Base-by-base conservation (phyloP, 352 stramenopile genomes). In the Phytopythium kandeliae region DNA sequence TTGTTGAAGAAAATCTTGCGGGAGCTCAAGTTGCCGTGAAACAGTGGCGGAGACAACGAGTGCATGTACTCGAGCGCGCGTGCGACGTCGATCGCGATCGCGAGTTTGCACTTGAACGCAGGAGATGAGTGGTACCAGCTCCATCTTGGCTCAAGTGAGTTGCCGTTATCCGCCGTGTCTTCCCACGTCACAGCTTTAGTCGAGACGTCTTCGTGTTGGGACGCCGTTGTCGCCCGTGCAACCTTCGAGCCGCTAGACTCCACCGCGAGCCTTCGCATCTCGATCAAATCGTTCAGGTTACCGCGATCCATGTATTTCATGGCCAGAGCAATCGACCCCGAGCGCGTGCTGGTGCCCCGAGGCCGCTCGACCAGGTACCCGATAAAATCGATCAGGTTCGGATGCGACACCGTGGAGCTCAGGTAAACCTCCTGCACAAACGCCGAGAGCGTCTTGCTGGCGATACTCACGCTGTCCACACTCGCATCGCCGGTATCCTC, bases 21-120 rank as follows among this genome's bases (percentile, higher is more conserved):
- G 1, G 71, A 72, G 25, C 71, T 75, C 16, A 85, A 48, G 28
- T 76, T 73, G 24, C 66, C 62, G 36, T 85, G 67, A 25, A 76
- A 64, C 2, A 79, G 48, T 35, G 64, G 54, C 22, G 52, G 65
- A 0, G 58, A 58, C 33, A 76, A 61, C 17, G 69, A 74, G 35
- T 85, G 73, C 42, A 85, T 35, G n/a, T 85, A 78, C 24, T 68
- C 54, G 11, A 81, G 54, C 2, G 60, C 70, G 3, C 67, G 51
- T 1, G 66, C 63, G 3, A 82, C 59, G 15, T 79, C 67, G 15
- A 71, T 63, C 2, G 60, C 62, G 17, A 85, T 65, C 16, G 60
- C 55, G 24, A 80, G 53, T 40, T 79, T 79, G 46, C 63, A 67
- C 51, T 66, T 74, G 47, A 57, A 62, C 2, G 35, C 35, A 15